These are phyloP conservation scores for Penicillium glabrum DNA, from an alignment of 2,329 filamentous ascomycete genomes.

Conservation along the genomic window DNA sequence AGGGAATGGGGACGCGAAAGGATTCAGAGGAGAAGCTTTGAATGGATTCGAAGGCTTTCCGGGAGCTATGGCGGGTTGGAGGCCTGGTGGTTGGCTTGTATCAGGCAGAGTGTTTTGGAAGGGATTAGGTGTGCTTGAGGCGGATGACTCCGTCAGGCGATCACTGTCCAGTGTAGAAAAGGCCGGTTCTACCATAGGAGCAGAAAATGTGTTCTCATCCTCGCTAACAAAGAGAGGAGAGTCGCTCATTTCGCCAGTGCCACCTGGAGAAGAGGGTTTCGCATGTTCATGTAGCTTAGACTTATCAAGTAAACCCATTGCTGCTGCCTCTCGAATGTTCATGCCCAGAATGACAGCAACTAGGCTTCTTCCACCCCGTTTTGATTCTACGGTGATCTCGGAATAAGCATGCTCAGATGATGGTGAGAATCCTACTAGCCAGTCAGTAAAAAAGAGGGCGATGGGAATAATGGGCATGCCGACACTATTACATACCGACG, in stretches of 20 bases:
- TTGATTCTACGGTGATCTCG: slow-evolving; percentile 56
- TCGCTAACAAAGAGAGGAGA: slow-evolving; percentile 39
- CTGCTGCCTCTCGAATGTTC: slow-evolving; percentile 52
- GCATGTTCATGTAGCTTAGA: slow-evolving; percentile 32
- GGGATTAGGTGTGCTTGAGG: not conserved
- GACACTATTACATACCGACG: slow-evolving; percentile 36
- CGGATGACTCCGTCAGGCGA: not conserved
- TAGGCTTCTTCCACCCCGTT: slow-evolving; percentile 56
- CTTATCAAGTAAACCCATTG: slow-evolving; percentile 51
- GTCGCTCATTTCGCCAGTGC: slow-evolving; percentile 30
- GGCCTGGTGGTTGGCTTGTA: not conserved
- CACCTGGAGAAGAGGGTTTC: slow-evolving; percentile 23
- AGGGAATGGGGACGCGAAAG: slow-evolving; percentile 15
- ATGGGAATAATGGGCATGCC: not conserved
- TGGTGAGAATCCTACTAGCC: slow-evolving; percentile 38
- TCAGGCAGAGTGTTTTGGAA: slow-evolving; percentile 6
- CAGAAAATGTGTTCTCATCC: slow-evolving; percentile 32
- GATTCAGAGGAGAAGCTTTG: slow-evolving; percentile 7
- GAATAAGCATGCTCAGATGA: slow-evolving; percentile 56
- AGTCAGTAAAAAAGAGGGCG: not conserved
- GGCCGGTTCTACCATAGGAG: slow-evolving; percentile 20
- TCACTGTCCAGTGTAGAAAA: slow-evolving; percentile 3
- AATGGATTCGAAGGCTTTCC: slow-evolving; percentile 2
- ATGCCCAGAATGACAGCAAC: slow-evolving; percentile 59
- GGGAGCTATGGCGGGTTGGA: not conserved